A percentile compares a stretch with the other conserved stretches of the same genome.
These are phyloP conservation scores for Fusarium fujikuroi DNA, from an alignment of 2,329 filamentous ascomycete species.

Conservation along the genomic window DNA sequence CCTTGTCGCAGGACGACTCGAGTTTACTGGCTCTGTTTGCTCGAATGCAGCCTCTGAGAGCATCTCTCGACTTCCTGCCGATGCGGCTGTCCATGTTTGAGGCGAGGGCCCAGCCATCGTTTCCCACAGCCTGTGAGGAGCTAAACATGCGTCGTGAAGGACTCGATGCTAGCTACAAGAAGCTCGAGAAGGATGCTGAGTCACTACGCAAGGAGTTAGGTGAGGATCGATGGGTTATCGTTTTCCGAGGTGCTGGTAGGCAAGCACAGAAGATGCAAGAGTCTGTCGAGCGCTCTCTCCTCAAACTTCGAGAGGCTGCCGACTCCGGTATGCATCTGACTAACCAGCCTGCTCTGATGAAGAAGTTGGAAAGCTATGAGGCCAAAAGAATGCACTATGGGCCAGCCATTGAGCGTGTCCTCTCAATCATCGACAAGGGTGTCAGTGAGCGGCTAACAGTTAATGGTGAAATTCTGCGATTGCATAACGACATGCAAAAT, in stretches of 20 bases:
- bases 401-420: conserved; percentile 88
- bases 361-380: conserved; percentile 93
- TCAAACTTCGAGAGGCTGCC: conserved; percentile 82
- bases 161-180: conserved; percentile 87
- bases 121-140: conserved; percentile 92
- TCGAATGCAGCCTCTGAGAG: conserved; percentile 91
- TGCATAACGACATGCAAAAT: conserved; percentile 87
- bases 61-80: conserved; percentile 93
- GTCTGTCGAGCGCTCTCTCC: conserved; percentile 87
- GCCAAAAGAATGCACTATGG: conserved; percentile 95
- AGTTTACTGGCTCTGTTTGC: conserved; percentile 91
- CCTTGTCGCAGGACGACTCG: conserved; percentile 80
- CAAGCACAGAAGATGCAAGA: conserved; percentile 98
- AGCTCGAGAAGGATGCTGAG: conserved; percentile 90
- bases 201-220: conserved; percentile 88
- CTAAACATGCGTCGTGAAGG: conserved; percentile 78
- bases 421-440: conserved; percentile 95
- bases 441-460: conserved; percentile 94
- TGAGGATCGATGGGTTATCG: conserved; percentile 94
- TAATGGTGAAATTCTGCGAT: conserved; percentile 90
- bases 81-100: conserved; percentile 94
- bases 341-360: conserved; percentile 74
- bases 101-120: conserved; percentile 77
- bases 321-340: conserved; percentile 79
- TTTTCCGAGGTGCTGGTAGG: conserved; percentile 91